Base-by-base conservation (phyloP, 805 yeast genomes). In the Nadsonia fulvescens region DNA sequence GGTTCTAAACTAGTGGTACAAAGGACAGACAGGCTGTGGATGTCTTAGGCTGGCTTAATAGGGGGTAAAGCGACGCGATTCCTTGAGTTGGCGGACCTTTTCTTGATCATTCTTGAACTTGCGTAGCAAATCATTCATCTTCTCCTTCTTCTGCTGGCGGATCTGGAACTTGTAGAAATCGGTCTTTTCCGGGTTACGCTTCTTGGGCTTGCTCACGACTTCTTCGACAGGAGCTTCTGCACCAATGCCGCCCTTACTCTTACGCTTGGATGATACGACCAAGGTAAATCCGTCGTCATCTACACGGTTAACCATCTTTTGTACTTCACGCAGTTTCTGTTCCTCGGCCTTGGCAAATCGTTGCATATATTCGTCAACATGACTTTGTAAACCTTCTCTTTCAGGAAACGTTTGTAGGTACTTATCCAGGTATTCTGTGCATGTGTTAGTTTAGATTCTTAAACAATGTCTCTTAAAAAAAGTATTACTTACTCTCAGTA, bases 141-240 rank as follows among this genome's bases (percentile, higher is more conserved):
- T 93, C 35, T 63, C 67, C 58, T 89, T 89, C 63, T 83, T 86
- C 43, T 69, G 66, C 48, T 89, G 93, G 51, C 99, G 71, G 38
- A 89, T 66, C 56, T 89, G 99, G 67, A 83, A 89, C 42, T 93
- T 63, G 58, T 89, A 89, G 58, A 89, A 89, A 53, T 91, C 96
- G 37, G 65, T 62, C 57, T 83, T 79, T 41, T 78, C 83, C 44
- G 70, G 70, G 23, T 43, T 39, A 11, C 23, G 17, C 11, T 15
- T 28, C 26, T 24, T 31, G 8, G 30, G 34, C 14, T 31, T 20
- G 22, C 18, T 13, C 15, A 22, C 30, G 12, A 14, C 24, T 3
- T 30, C 20, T 3, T 17, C 24, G n/a, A 22, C 29, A 12, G 44
- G 43, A 3, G 44, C 30, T 1, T 40, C 37, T 8, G 35, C 28